These are phyloP conservation scores for Suhomyces panamericanus DNA, from an alignment of 1,139 yeast species.

Conservation along the genomic window DNA sequence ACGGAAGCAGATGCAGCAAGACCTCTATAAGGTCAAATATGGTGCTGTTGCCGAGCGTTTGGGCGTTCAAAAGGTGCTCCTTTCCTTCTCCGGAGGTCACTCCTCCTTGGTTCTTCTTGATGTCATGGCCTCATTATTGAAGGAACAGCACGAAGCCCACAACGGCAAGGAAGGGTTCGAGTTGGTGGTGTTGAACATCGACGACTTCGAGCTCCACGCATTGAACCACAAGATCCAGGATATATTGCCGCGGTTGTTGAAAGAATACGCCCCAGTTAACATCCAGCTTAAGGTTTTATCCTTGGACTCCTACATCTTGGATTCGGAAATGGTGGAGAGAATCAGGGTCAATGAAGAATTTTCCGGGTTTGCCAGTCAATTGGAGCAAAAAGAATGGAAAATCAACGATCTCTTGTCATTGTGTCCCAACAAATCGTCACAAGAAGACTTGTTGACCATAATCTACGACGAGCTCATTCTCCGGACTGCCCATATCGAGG, in stretches of 20 bases:
- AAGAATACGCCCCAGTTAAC: slow-evolving; percentile 24
- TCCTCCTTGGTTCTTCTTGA: slow-evolving; percentile 71
- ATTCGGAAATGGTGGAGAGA: slow-evolving; percentile 25
- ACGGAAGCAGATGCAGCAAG: slow-evolving; percentile 71
- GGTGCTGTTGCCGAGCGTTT: slow-evolving; percentile 31
- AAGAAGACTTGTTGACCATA: slow-evolving; percentile 58
- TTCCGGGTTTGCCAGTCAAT: slow-evolving; percentile 21
- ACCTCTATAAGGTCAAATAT: slow-evolving; percentile 68
- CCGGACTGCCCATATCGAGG: slow-evolving; percentile 45
- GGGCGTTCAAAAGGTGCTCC: slow-evolving; percentile 46
- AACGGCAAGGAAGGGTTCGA: slow-evolving; percentile 70
- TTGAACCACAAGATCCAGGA: slow-evolving; percentile 20
- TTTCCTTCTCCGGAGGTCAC: slow-evolving; percentile 65
- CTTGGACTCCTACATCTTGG: slow-evolving; percentile 37
- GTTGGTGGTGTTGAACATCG: slow-evolving; percentile 54
- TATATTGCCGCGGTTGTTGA: slow-evolving; percentile 22
- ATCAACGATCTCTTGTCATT: slow-evolving; percentile 30
- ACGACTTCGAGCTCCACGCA: slow-evolving; percentile 31
- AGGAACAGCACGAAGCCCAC: slow-evolving; percentile 60
- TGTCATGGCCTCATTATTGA: slow-evolving; percentile 57
- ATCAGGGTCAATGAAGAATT: slow-evolving; percentile 31
- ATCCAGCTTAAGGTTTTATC: slow-evolving; percentile 40
- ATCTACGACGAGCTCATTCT: slow-evolving; percentile 51
- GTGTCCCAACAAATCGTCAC: slow-evolving; percentile 55
- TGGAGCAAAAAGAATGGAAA: slow-evolving; percentile 11